Evolutionary conservation across 31 red algal species (phyloP), one percentile per base, ranked within the genome.

Genomic region (Asparagopsis taxiformis): DNA sequence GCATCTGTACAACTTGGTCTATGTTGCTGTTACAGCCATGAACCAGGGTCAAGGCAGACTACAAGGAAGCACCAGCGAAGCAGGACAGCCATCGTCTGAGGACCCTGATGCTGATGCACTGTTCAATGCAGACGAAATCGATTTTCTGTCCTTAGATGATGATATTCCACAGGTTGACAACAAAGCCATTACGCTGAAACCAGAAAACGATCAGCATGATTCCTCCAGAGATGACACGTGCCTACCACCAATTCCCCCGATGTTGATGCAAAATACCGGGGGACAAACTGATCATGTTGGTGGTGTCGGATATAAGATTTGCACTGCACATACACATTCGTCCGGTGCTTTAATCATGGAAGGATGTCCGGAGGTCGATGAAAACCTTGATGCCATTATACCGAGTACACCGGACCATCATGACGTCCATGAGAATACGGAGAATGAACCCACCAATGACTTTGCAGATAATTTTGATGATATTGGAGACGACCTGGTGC

Each of bases 1-100:
- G 39, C 84, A 95, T 55, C 51, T 90, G 44, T 90, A 90, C 69
- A 43, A 51, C 38, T 49, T 90, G 0, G 85, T 95, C 1, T 95
- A 75, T 50, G 60, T 55, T 2, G 74, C 85, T 31, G 79, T 89
- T 29, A 60, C 80, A 15, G 41, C 85, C 37, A 55, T 94, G 16
- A 61, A 61, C 33, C 72, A 77, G 33, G 22, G 37, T 22, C 54
- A 62, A 29, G 26, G 46, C 34, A 55, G 41, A 17, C 29, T 32
- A 13, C 3, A 52, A 23, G 22, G 19, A 9, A 75, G 33, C 3
- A n/a, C 21, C 66, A 25, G 7, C 16, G 60, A 44, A 26, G 3
- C 24, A 24, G 29, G 2, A 0, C 24, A 19, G 17, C 19, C 29
- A 2, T 44, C 41, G 54, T 56, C 5, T 17, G 69, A 78, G 17